Conservation (phyloP, 2,329 filamentous ascomycete species). For the Sporothrix globosa region DNA sequence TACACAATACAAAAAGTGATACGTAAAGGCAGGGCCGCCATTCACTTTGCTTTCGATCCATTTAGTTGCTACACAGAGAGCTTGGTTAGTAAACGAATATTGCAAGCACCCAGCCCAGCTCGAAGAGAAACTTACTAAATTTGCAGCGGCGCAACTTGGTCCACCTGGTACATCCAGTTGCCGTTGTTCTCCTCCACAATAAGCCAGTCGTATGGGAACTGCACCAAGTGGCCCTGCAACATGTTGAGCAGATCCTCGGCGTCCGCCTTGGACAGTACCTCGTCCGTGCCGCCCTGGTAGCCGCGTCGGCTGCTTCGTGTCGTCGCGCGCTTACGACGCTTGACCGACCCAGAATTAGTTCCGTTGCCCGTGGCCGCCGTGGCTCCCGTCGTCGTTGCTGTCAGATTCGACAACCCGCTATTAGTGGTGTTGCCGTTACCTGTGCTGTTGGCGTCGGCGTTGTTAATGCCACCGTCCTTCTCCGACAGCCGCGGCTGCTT, state of each 20-base stretch:
- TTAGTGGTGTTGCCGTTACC: constrained; percentile 31
- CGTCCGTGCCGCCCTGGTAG: constrained; percentile 67
- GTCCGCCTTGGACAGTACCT: constrained; percentile 73
- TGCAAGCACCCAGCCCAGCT: neutral
- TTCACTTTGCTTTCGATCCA: neutral
- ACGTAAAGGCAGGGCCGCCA: neutral
- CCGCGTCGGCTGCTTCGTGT: constrained; percentile 70
- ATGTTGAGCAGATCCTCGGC: constrained; percentile 80
- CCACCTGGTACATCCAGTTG: constrained; percentile 96
- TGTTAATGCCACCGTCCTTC: constrained; percentile 33
- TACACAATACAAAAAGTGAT: neutral
- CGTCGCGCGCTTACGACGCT: constrained; percentile 67
- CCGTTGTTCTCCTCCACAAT: constrained; percentile 87
- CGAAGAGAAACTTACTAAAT: constrained; percentile 74
- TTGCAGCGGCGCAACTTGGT: constrained; percentile 92
- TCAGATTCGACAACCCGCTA: constrained; percentile 17
- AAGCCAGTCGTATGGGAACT: constrained; percentile 96
- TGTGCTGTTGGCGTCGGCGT: constrained; percentile 28
- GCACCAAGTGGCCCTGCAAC: constrained; percentile 84
- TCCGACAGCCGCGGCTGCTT: constrained; percentile 44
- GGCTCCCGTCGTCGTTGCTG: constrained; percentile 37
- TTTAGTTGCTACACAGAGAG: constrained; percentile 16
- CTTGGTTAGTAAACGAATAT: neutral
- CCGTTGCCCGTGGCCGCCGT: constrained; percentile 34
- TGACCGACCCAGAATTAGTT: constrained; percentile 52